These are phyloP conservation scores for Solanum rostratum DNA, from an alignment of 257 asterid genomes.

Conservation along the genomic window DNA sequence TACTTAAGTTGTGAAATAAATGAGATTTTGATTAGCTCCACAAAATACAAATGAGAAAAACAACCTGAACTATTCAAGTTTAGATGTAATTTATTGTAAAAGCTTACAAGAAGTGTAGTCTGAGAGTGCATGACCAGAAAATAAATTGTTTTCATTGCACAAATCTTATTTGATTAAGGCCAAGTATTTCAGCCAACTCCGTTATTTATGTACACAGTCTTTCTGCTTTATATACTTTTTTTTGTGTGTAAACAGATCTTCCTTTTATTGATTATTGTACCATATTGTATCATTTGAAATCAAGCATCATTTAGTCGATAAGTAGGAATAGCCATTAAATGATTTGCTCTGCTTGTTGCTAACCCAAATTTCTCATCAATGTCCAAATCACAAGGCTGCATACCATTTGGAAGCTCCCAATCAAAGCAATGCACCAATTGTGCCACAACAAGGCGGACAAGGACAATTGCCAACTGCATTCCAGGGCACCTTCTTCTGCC, in stretches of 20 bases:
- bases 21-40: background rate
- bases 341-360: background rate
- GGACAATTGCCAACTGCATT: too few relatives aligned
- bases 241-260: too few relatives aligned
- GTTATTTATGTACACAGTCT: too few relatives aligned
- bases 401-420: too few relatives aligned
- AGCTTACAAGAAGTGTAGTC: background rate
- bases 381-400: background rate
- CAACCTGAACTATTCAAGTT: background rate
- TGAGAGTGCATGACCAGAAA: background rate
- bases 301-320: background rate
- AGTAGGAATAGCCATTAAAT: background rate
- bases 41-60: background rate
- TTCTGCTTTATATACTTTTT: too few relatives aligned
- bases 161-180: too few relatives aligned
- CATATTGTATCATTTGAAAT: too few relatives aligned
- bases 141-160: too few relatives aligned
- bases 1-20: background rate
- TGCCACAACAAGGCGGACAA: background rate
- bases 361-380: background rate
- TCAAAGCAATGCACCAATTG: background rate
- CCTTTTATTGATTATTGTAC: too few relatives aligned
- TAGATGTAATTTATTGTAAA: too few relatives aligned
- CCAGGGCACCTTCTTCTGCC: too few relatives aligned
- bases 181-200: too few relatives aligned